Conservation (phyloP, 495 filamentous ascomycete species). For the Xylaria intraflava region DNA sequence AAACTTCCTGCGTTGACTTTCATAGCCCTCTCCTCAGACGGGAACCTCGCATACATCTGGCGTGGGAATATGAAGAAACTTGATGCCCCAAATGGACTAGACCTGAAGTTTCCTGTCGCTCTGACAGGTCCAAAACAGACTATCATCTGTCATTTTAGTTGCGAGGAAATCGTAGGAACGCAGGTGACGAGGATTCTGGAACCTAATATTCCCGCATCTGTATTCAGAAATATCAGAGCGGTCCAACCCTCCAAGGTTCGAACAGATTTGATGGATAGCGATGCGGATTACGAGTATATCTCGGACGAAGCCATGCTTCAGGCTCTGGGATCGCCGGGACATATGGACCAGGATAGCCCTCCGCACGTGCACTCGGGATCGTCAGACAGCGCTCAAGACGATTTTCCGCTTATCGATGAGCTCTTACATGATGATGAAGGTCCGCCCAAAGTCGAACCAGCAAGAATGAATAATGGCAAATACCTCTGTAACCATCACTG, state of each 20-base stretch:
- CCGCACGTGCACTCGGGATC: constrained; percentile 50
- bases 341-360: constrained; percentile 1
- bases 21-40: constrained; percentile 69
- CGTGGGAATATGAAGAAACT: constrained; percentile 65
- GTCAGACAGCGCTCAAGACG: constrained; percentile 35
- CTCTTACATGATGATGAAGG: constrained; percentile 2
- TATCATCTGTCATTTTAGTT: constrained; percentile 70
- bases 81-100: constrained; percentile 45
- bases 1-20: constrained; percentile 64
- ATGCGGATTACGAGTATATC: constrained; percentile 25
- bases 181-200: constrained; percentile 53
- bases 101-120: constrained; percentile 54
- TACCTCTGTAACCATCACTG: constrained; percentile 84
- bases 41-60: constrained; percentile 68
- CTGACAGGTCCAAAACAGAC: constrained; percentile 50
- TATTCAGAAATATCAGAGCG: constrained; percentile 40
- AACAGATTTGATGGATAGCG: constrained; percentile 1
- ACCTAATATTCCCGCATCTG: constrained; percentile 50
- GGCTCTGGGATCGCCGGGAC: constrained; percentile 2
- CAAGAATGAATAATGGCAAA: constrained; percentile 69
- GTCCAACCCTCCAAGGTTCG: background rate
- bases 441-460: constrained; percentile 27
- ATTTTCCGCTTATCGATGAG: constrained; percentile 16
- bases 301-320: constrained; percentile 26
- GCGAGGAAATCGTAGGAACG: constrained; percentile 89